Conservation (phyloP, 352 stramenopile species). For the Pythium grandisporangium region DNA sequence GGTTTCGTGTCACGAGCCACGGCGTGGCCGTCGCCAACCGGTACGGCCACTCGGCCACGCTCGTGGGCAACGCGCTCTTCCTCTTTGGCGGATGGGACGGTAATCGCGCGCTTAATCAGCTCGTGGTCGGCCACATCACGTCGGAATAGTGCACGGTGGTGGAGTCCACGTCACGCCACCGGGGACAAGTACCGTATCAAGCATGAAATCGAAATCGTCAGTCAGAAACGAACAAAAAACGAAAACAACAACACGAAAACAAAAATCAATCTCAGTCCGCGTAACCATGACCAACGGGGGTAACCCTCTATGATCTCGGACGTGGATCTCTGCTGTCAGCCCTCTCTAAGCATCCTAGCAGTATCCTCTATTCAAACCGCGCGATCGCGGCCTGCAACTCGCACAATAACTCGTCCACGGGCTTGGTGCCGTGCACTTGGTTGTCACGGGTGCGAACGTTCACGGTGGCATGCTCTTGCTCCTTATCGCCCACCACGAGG, state of each 20-base stretch:
- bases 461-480: constrained; percentile 36
- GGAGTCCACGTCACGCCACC: no score
- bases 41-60: constrained; percentile 57
- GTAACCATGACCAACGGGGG: no score
- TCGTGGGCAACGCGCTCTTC: constrained; percentile 63
- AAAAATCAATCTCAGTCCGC: no score
- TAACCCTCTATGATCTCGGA: no score
- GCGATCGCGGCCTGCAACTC: constrained; percentile 45
- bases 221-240: no score
- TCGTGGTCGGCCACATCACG: constrained; percentile 51
- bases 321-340: no score
- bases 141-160: constrained; percentile 1
- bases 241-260: no score
- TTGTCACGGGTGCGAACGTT: constrained; percentile 82
- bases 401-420: constrained; percentile 38
- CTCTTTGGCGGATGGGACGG: constrained; percentile 78
- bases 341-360: background rate
- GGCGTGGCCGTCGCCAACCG: constrained; percentile 46
- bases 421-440: constrained; percentile 59
- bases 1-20: constrained; percentile 26
- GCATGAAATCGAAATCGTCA: no score
- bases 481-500: constrained; percentile 70
- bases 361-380: constrained; percentile 39
- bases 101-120: constrained; percentile 68
- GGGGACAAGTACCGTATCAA: no score